Base-by-base conservation (phyloP, 345 rosid genomes). In the Durio zibethinus region DNA sequence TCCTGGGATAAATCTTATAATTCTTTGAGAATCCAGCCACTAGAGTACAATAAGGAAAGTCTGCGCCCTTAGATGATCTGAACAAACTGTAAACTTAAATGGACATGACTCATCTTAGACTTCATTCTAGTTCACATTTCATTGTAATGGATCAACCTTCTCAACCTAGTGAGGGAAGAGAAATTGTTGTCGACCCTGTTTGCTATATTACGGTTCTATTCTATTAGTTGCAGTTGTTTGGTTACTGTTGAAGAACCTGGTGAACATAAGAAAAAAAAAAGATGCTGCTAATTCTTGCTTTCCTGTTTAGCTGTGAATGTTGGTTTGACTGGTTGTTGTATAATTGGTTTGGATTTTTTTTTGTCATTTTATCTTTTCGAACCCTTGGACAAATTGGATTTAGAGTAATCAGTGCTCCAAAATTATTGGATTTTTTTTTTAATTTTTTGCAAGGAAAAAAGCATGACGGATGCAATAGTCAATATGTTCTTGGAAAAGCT, bases 401-500 rank as follows among this genome's bases (percentile, higher is more conserved):
- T 21, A 40, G 52, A 66, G 52, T 25, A 69, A 0, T 15, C 21
- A 3, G 14, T 14, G 73, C 23, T 47, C 23, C 14, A 27, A 68
- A 68, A 23, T 7, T 25, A 2, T 68, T 45, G n/a, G 31, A 18
- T 16, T 23, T 25, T n/a, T 40, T 40, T 18, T 18, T 21, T n/a
- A n/a, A n/a, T 4, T 42, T 21, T 1, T n/a, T 33, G 69, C 16
- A 48, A 70, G 59, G 74, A 8, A 27, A 29, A 53, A 72, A 36
- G 33, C 48, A 73, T 73, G 64, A 64, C 14, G 7, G 64, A 53
- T 50, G 74, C 60, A 31, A 18, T 71, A 3, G 74, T 71, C 43
- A 31, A 1, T 50, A 54, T 50, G 27, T 71, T 71, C 60, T 71
- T 71, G 60, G 74, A 71, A 33, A 71, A 78, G 80, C 74, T 87